Evolutionary conservation across 2,329 filamentous ascomycete species (phyloP).

Genomic region (Cryoendolithus antarcticus): DNA sequence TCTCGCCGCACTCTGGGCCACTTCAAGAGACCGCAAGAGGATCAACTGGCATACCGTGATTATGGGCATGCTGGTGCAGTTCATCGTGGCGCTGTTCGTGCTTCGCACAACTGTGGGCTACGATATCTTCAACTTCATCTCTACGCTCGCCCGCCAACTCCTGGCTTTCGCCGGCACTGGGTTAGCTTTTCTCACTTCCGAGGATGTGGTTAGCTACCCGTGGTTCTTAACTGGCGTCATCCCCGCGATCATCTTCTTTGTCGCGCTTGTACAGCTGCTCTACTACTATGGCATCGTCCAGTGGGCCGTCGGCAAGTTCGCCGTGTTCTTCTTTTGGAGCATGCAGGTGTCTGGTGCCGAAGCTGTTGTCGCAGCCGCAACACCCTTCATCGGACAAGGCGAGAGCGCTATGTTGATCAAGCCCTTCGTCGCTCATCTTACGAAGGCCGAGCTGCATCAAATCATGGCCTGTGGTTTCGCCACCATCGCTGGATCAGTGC

Average conservation of each 20-base stretch:
- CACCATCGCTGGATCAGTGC: slow-evolving; percentile 77
- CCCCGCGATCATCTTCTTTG: slow-evolving; percentile 94
- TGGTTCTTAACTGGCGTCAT: slow-evolving; percentile 72
- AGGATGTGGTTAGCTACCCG: slow-evolving; percentile 27
- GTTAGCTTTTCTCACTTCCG: slow-evolving; percentile 56
- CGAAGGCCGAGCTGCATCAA: slow-evolving; percentile 78
- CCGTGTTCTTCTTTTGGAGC: slow-evolving; percentile 81
- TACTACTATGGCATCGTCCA: slow-evolving; percentile 73
- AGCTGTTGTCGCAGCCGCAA: slow-evolving; percentile 85
- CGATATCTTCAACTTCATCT: slow-evolving; percentile 87
- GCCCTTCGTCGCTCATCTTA: slow-evolving; percentile 75
- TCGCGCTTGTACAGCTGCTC: slow-evolving; percentile 75
- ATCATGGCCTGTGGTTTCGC: slow-evolving; percentile 88
- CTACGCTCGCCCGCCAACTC: slow-evolving; percentile 57
- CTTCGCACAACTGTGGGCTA: slow-evolving; percentile 66
- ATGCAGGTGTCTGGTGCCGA: slow-evolving; percentile 81
- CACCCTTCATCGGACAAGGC: slow-evolving; percentile 87
- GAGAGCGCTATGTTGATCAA: slow-evolving; percentile 88
- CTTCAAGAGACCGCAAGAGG: slow-evolving; percentile 55
- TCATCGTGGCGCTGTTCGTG: slow-evolving; percentile 79
- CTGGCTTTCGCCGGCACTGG: slow-evolving; percentile 66
- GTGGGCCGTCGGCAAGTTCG: slow-evolving; percentile 82
- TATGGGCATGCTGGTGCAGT: slow-evolving; percentile 78
- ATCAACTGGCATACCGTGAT: slow-evolving; percentile 48
- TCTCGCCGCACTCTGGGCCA: slow-evolving; percentile 53